phyloP scores from a whole-genome alignment of 495 filamentous ascomycete genomes.

The Jackrogersella minutella region DNA sequence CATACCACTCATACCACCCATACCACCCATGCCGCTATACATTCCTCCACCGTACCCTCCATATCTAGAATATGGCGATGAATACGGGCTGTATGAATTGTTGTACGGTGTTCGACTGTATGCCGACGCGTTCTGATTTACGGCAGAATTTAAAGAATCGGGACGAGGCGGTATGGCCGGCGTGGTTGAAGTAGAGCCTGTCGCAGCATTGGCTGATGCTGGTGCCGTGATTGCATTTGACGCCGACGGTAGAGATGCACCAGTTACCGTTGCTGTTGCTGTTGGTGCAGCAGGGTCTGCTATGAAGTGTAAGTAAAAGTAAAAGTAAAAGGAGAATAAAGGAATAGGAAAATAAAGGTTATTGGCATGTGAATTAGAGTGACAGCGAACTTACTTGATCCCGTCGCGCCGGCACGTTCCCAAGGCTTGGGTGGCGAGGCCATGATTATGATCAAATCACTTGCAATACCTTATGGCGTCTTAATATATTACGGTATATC shows the following conservation, averaged over 20 bases:
- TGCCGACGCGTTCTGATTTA: constrained; percentile 82
- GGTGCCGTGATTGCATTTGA: constrained; percentile 56
- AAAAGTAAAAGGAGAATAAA: no score
- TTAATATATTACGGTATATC: constrained; percentile 15
- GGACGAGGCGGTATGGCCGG: constrained; percentile 85
- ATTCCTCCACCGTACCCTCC: constrained; percentile 48
- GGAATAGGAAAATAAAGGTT: constrained; percentile 20
- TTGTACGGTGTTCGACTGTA: constrained; percentile 76
- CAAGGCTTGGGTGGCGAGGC: constrained; percentile 95
- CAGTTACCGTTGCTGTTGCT: constrained; percentile 52
- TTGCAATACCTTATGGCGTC: constrained; percentile 40
- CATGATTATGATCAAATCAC: constrained; percentile 42
- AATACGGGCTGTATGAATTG: constrained; percentile 56
- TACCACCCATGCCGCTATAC: constrained; percentile 45
- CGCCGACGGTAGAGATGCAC: constrained; percentile 39
- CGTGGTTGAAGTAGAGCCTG: constrained; percentile 54
- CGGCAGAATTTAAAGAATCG: constrained; percentile 74
- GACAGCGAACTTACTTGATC: constrained; percentile 53
- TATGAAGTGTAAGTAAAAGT: constrained; percentile 37
- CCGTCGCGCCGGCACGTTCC: constrained; percentile 77
- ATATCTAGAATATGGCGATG: constrained; percentile 56
- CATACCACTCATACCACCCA: constrained; percentile 52
- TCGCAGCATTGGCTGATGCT: constrained; percentile 53
- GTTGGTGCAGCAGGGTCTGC: constrained; percentile 52
- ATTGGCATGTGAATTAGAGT: constrained; percentile 27